Evolutionary conservation across 2,329 filamentous ascomycete genomes (phyloP).

Genomic region (Ceratocystis destructans): DNA sequence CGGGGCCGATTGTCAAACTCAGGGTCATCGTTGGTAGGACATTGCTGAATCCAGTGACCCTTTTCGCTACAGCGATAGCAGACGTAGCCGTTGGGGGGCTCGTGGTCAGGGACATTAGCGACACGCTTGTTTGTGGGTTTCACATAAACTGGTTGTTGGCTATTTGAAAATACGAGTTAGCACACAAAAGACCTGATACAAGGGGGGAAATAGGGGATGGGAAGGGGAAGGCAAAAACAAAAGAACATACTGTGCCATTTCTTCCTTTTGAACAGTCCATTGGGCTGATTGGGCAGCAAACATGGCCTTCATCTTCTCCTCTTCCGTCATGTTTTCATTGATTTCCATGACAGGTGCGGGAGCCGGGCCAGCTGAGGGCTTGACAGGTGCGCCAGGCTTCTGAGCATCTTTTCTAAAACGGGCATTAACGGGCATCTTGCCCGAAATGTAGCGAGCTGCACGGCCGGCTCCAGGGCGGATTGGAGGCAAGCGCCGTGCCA

Average conservation of each 20-base stretch:
- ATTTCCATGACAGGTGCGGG: slow-evolving; percentile 50
- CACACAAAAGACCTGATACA: slow-evolving; percentile 16
- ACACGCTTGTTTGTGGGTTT: slow-evolving; percentile 49
- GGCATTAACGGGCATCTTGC: slow-evolving; percentile 59
- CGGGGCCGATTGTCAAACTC: slow-evolving; percentile 87
- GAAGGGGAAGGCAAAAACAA: background rate
- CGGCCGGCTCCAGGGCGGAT: slow-evolving; percentile 73
- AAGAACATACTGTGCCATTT: slow-evolving; percentile 64
- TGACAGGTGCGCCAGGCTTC: slow-evolving; percentile 65
- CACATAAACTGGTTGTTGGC: slow-evolving; percentile 47
- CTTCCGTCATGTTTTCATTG: slow-evolving; percentile 73
- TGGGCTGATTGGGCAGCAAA: slow-evolving; percentile 79
- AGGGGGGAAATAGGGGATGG: background rate
- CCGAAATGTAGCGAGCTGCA: slow-evolving; percentile 88
- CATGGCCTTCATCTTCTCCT: slow-evolving; percentile 86
- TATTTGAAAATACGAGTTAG: slow-evolving; percentile 28
- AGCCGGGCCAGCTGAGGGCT: slow-evolving; percentile 46
- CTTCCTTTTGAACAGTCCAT: slow-evolving; percentile 86
- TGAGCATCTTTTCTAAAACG: slow-evolving; percentile 35
- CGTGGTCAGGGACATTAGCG: slow-evolving; percentile 74
- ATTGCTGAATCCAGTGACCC: slow-evolving; percentile 98
- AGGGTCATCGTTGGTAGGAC: slow-evolving; percentile 95
- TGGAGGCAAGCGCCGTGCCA: slow-evolving; percentile 75
- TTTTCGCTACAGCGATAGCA: slow-evolving; percentile 95
- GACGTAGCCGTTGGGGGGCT: slow-evolving; percentile 84